Base-by-base conservation (phyloP, 1,284 basidiomycete species). In the Takashimella tepidaria region DNA sequence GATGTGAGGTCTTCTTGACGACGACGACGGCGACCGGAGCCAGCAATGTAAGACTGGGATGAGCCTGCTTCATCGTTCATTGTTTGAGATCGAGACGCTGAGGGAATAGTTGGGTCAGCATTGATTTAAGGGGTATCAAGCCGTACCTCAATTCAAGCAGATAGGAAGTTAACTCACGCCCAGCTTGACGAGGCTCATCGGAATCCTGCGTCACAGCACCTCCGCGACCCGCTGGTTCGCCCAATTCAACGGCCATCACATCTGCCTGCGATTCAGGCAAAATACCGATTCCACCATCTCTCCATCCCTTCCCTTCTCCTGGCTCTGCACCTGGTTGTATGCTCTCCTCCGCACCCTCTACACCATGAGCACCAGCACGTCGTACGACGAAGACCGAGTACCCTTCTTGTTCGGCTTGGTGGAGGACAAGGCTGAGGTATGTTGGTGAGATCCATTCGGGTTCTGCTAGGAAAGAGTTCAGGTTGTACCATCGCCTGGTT, bases 331-430 rank as follows among this genome's bases (percentile, higher is more conserved):
- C 41, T 4, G 49, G 50, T 5, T 37, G 12, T n/a, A n/a, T n/a
- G n/a, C n/a, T n/a, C n/a, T n/a, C n/a, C n/a, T n/a, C n/a, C 16
- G 31, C 10, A 22, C 61, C 59, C 6, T 55, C 51, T 3, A 45
- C 54, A 13, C 57, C 63, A 13, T 47, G 60, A 3, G 24, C 41
- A 3, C 59, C 62, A 1, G 64, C 60, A 43, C 59, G 60, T 11
- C 81, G 77, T 1, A 95, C 83, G 3, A 80, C 88, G 63, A 96
- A 96, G 21, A 92, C 86, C 19, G 89, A 92, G 74, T 95, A 96
- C 0, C 92, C 92, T 70, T 92, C 87, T 27, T 80, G 70, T 72
- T 95, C 92, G 13, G 90, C 88, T 74, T 95, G 89, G 53, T 88
- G 84, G 41, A 97, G 77, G 44, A 90, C 83, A 84, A 95, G 86